Conservation (phyloP, 805 yeast genomes). For the Tetrapisispora iriomotensis region DNA sequence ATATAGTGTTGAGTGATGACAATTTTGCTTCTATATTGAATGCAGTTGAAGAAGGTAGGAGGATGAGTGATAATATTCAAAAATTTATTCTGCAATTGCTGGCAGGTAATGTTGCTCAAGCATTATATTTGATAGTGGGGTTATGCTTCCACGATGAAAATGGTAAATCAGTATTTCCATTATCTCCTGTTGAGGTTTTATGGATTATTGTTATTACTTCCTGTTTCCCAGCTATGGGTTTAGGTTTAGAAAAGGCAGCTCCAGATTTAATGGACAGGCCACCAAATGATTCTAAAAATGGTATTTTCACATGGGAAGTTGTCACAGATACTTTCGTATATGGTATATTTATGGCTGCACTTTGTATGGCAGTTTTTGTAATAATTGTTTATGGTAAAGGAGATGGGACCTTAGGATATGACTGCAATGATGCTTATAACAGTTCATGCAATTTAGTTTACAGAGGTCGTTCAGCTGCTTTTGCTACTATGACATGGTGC, state of each 20-base stretch:
- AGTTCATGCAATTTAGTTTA: slow-evolving; percentile 52
- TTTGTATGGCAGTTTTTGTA: slow-evolving; percentile 59
- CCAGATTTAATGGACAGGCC: slow-evolving; percentile 91
- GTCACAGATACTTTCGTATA: slow-evolving; percentile 60
- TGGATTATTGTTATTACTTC: slow-evolving; percentile 97
- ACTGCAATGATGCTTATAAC: slow-evolving; percentile 47
- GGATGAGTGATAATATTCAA: slow-evolving; percentile 90
- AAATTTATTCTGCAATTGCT: slow-evolving; percentile 88
- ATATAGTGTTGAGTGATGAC: slow-evolving; percentile 93
- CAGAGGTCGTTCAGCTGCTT: slow-evolving; percentile 66
- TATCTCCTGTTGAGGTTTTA: slow-evolving; percentile 93
- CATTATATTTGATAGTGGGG: slow-evolving; percentile 72
- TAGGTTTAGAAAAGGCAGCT: slow-evolving; percentile 95
- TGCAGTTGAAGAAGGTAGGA: slow-evolving; percentile 96
- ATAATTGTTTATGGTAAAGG: slow-evolving; percentile 60
- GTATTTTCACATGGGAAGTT: slow-evolving; percentile 65
- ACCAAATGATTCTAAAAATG: slow-evolving; percentile 78
- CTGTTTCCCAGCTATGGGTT: slow-evolving; percentile 96
- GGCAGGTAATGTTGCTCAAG: slow-evolving; percentile 89
- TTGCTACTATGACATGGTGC: slow-evolving; percentile 81
- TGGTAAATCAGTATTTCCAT: slow-evolving; percentile 73
- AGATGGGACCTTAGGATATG: slow-evolving; percentile 50
- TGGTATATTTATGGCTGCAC: slow-evolving; percentile 63
- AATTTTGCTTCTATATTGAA: slow-evolving; percentile 86
- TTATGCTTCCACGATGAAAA: slow-evolving; percentile 67